These are phyloP conservation scores for Mycena floridula DNA, from an alignment of 768 basidiomycete genomes.

Conservation along the genomic window DNA sequence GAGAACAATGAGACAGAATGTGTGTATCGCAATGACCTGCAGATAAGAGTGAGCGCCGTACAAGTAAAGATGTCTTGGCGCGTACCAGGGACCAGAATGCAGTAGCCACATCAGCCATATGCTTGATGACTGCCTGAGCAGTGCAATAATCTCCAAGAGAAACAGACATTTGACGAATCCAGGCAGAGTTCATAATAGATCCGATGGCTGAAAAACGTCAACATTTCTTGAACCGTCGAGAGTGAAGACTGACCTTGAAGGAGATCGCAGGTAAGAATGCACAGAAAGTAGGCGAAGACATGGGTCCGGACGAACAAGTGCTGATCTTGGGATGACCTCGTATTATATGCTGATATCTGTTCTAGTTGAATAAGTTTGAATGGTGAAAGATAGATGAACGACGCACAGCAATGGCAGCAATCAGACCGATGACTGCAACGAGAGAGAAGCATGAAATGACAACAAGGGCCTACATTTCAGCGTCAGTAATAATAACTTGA, in stretches of 20 bases:
- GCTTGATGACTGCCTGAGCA: conserved; percentile 26
- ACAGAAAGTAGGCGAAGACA: conserved; percentile 31
- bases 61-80: neutral
- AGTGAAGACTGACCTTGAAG: conserved; percentile 25
- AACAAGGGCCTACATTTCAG: conserved; percentile 14
- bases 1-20: conserved; percentile 31
- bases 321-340: conserved; percentile 5
- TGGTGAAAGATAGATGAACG: conserved; percentile 30
- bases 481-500: neutral
- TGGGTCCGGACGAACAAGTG: conserved; percentile 32
- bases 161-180: conserved; percentile 18
- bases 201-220: too few species aligned
- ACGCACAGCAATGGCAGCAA: conserved; percentile 22
- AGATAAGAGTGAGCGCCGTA: neutral
- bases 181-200: conserved; percentile 24
- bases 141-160: conserved; percentile 20
- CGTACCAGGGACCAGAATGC: conserved; percentile 24
- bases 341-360: neutral
- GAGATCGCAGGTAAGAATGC: conserved; percentile 27
- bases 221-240: too few species aligned
- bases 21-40: conserved; percentile 28
- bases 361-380: conserved; percentile 16
- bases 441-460: conserved; percentile 19
- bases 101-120: conserved; percentile 26
- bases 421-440: conserved; percentile 16